Percentiles rank a stretch among this genome's conserved stretches.
phyloP scores from a whole-genome alignment of 2,329 filamentous ascomycete species.

The Sporothrix luriei region DNA sequence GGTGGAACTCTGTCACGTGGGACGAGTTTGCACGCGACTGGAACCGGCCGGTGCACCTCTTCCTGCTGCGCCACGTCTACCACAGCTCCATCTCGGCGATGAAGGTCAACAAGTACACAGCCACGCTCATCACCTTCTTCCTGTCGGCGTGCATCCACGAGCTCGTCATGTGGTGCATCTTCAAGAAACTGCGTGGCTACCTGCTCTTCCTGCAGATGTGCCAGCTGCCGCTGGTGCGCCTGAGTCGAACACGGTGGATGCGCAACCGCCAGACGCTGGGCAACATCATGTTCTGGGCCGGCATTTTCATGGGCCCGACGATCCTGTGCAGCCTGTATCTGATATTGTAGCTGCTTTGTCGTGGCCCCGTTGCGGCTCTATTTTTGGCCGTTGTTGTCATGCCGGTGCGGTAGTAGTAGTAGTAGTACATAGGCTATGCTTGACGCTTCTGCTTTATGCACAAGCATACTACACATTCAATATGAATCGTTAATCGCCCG shows the following conservation, averaged over 20 bases:
- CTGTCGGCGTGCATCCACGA: constrained; percentile 73
- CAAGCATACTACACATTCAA: not conserved
- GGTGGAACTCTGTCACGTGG: constrained; percentile 67
- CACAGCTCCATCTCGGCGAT: constrained; percentile 75
- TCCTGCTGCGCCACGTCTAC: constrained; percentile 77
- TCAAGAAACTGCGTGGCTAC: constrained; percentile 76
- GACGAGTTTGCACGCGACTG: constrained; percentile 80
- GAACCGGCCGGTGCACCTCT: constrained; percentile 77
- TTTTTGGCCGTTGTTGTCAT: not conserved
- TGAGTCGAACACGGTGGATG: constrained; percentile 69
- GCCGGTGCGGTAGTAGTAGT: not conserved
- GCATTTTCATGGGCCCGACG: constrained; percentile 75
- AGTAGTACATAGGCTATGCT: not conserved
- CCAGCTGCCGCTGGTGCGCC: constrained; percentile 69
- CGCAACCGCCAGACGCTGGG: constrained; percentile 64
- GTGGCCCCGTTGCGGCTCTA: not conserved
- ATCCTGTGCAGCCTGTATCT: constrained; percentile 64
- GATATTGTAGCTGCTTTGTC: constrained; percentile 49
- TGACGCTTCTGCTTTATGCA: constrained; percentile 3
- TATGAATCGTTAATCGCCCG: not conserved
- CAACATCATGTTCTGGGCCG: constrained; percentile 77
- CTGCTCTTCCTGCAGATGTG: constrained; percentile 72
- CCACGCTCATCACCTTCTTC: constrained; percentile 75
- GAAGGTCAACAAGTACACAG: constrained; percentile 68
- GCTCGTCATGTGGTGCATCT: constrained; percentile 77